phyloP scores from a whole-genome alignment of 768 basidiomycete species.

The Panaeolus papilionaceus region DNA sequence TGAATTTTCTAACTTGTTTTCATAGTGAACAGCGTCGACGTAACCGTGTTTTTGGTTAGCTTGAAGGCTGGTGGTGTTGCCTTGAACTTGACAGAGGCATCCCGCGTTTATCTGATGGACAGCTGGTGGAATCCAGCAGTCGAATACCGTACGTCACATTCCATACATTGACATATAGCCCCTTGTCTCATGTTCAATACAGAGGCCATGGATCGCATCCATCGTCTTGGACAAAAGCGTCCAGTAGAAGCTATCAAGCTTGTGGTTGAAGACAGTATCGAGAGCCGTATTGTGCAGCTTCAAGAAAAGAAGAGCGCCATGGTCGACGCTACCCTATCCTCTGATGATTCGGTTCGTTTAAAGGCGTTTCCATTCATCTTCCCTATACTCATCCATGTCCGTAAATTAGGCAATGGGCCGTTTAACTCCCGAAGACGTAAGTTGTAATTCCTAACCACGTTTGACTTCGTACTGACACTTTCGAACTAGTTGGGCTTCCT shows the following conservation, averaged over 20 bases:
- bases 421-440: slow-evolving; percentile 83
- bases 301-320: slow-evolving; percentile 98
- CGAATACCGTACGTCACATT: slow-evolving; percentile 71
- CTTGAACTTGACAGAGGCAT: slow-evolving; percentile 88
- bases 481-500: background rate
- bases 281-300: slow-evolving; percentile 93
- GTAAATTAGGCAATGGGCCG: slow-evolving; percentile 83
- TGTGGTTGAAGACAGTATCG: slow-evolving; percentile 95
- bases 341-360: slow-evolving; percentile 74
- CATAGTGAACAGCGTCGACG: slow-evolving; percentile 88
- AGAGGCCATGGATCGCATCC: slow-evolving; percentile 98
- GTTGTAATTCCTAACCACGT: slow-evolving; percentile 26
- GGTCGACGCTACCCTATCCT: slow-evolving; percentile 86
- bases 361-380: background rate
- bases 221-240: slow-evolving; percentile 92
- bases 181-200: slow-evolving; percentile 23
- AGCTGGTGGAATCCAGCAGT: slow-evolving; percentile 99
- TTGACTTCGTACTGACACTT: background rate
- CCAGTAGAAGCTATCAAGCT: slow-evolving; percentile 95
- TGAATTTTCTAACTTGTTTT: background rate
- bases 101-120: slow-evolving; percentile 96
- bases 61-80: slow-evolving; percentile 97
- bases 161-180: background rate
- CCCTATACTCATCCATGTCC: slow-evolving; percentile 16
- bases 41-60: slow-evolving; percentile 97